Conservation (phyloP, 768 basidiomycete genomes). For the Lactifluus hygrophoroides region DNA sequence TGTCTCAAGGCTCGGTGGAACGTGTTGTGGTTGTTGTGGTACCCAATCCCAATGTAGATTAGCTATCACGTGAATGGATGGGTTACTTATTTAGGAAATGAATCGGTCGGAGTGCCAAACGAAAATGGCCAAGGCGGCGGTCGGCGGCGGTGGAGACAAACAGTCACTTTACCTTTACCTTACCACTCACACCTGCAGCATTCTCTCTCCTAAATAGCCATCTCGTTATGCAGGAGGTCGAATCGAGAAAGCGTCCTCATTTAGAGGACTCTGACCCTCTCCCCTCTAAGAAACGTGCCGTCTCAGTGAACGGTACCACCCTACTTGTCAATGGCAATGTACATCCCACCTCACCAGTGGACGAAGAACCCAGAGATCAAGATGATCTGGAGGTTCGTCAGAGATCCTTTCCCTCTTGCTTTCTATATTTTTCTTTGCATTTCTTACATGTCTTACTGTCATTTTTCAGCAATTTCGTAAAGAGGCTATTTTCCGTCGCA, state of each 20-base stretch:
- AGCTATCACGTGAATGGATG: background rate
- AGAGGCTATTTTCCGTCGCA: conserved; percentile 76
- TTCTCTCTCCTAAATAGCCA: background rate
- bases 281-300: conserved; percentile 25
- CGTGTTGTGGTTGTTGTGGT: conserved; percentile 23
- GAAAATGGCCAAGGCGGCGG: background rate
- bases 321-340: conserved; percentile 22
- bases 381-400: conserved; percentile 57
- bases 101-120: conserved; percentile 15
- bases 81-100: background rate
- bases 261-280: conserved; percentile 20
- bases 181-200: background rate
- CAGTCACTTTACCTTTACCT: background rate
- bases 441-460: background rate
- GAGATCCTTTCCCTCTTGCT: conserved; percentile 10
- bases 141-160: background rate
- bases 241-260: conserved; percentile 21
- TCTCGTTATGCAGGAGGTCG: conserved; percentile 18
- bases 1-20: conserved; percentile 32
- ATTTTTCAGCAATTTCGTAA: conserved; percentile 64
- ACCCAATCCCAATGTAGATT: background rate
- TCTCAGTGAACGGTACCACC: conserved; percentile 22
- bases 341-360: conserved; percentile 12
- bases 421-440: conserved; percentile 15
- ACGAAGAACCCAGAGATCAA: conserved; percentile 22